A percentile compares a stretch with the other conserved stretches of the same genome.
Evolutionary conservation across 2,329 filamentous ascomycete genomes (phyloP).

Genomic region (Pseudogymnoascus pannorum): DNA sequence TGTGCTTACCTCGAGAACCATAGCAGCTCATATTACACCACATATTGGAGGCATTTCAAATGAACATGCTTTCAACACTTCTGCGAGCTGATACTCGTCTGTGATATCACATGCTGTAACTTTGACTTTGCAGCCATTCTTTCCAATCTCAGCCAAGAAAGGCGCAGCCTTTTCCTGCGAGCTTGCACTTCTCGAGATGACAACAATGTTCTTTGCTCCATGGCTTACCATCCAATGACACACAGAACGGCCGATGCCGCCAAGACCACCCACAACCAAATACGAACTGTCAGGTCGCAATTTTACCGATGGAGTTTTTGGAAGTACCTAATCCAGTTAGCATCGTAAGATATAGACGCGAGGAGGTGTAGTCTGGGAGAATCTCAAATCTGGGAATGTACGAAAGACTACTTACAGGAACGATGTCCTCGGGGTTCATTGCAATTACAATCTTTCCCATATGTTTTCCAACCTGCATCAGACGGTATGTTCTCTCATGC

Average conservation of each 20-base stretch:
- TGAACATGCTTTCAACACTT: not conserved
- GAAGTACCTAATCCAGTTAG: too few relatives aligned
- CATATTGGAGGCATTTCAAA: not conserved
- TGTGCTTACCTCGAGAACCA: slow-evolving; percentile 19
- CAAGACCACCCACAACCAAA: slow-evolving; percentile 20
- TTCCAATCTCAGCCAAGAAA: not conserved
- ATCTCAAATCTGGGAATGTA: too few relatives aligned
- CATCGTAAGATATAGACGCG: too few relatives aligned
- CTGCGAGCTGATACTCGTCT: not conserved
- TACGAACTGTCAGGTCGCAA: slow-evolving; percentile 20
- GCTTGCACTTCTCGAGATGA: not conserved
- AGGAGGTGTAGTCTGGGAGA: too few relatives aligned
- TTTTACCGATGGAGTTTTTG: not conserved
- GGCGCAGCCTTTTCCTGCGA: not conserved
- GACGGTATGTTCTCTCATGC: too few relatives aligned
- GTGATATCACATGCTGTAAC: not conserved
- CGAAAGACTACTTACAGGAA: too few relatives aligned
- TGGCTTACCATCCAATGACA: not conserved
- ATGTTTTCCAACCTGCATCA: too few relatives aligned
- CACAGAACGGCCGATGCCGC: slow-evolving; percentile 19
- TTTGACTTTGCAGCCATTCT: not conserved
- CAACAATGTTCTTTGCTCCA: not conserved
- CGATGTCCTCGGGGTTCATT: too few relatives aligned
- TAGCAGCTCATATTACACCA: slow-evolving; percentile 26
- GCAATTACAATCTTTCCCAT: too few relatives aligned